These are phyloP conservation scores for Leptographium wingfieldii DNA, from an alignment of 2,329 filamentous ascomycete species.

Conservation along the genomic window DNA sequence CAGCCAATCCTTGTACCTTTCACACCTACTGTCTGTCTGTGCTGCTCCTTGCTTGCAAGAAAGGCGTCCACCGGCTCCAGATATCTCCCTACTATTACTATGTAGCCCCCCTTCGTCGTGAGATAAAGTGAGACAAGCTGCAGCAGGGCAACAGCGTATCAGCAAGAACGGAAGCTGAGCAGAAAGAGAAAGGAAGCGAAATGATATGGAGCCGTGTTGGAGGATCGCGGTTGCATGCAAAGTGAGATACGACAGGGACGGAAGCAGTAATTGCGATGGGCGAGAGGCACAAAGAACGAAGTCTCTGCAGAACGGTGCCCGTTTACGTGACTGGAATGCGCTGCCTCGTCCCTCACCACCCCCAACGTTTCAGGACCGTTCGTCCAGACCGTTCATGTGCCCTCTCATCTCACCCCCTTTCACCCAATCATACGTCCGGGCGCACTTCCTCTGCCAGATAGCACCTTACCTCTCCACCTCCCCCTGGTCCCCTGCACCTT, in stretches of 20 bases:
- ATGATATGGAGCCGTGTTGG: neutral
- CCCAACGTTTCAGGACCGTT: neutral
- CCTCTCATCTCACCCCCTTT: neutral
- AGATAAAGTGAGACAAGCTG: neutral
- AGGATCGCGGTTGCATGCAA: neutral
- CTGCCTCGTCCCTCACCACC: neutral
- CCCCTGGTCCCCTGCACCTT: conserved; percentile 8
- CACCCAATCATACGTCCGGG: conserved; percentile 1
- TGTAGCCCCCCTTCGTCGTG: neutral
- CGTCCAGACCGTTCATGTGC: neutral
- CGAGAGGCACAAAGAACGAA: neutral
- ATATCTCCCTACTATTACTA: neutral
- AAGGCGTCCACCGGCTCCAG: neutral
- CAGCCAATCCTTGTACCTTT: neutral
- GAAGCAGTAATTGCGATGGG: neutral
- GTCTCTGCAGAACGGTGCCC: neutral
- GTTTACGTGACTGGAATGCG: neutral
- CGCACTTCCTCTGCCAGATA: neutral
- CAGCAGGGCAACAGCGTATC: neutral
- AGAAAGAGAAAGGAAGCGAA: neutral
- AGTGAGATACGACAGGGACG: neutral
- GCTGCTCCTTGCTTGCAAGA: neutral
- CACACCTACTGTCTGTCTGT: neutral
- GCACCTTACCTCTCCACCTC: conserved; percentile 5
- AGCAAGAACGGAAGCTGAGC: neutral